Percentiles rank a stretch among this genome's conserved stretches.
phyloP scores from a whole-genome alignment of 768 basidiomycete species.

The Lanmaoa rubissima region DNA sequence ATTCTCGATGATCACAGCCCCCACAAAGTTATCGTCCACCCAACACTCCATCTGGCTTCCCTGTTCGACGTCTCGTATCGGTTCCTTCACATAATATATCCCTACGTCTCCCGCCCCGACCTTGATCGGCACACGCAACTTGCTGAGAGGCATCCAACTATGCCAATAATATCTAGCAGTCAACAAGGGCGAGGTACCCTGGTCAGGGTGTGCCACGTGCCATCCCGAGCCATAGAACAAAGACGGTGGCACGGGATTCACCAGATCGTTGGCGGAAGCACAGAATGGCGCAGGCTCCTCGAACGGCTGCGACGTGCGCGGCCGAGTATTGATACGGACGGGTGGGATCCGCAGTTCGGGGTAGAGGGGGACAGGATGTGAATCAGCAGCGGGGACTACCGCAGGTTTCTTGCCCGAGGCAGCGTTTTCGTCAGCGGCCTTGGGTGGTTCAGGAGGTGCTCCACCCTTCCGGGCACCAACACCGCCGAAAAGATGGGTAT shows the following conservation, averaged over 20 bases:
- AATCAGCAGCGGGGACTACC: slow-evolving; percentile 7
- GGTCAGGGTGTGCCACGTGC: slow-evolving; percentile 70
- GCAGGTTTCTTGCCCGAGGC: slow-evolving; percentile 29
- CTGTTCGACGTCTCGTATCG: slow-evolving; percentile 50
- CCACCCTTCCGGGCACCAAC: slow-evolving; percentile 79
- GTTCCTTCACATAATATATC: slow-evolving; percentile 84
- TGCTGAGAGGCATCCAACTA: slow-evolving; percentile 79
- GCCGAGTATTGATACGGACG: slow-evolving; percentile 67
- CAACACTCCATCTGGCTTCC: slow-evolving; percentile 85
- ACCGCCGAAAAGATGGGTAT: slow-evolving; percentile 76
- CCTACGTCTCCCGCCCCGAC: slow-evolving; percentile 90
- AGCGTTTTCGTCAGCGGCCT: slow-evolving; percentile 31
- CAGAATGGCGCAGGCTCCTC: slow-evolving; percentile 91
- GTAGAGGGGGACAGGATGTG: slow-evolving; percentile 24
- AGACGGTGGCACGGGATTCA: slow-evolving; percentile 94
- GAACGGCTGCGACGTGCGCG: slow-evolving; percentile 52
- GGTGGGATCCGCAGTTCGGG: slow-evolving; percentile 56
- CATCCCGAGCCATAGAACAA: slow-evolving; percentile 94
- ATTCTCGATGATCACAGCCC: slow-evolving; percentile 77
- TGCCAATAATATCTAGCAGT: slow-evolving; percentile 87
- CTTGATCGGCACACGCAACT: slow-evolving; percentile 79
- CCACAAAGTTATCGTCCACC: slow-evolving; percentile 94
- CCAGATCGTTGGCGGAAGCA: slow-evolving; percentile 94
- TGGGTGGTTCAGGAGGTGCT: slow-evolving; percentile 47
- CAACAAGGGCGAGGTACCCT: slow-evolving; percentile 45